Percentiles rank a stretch among this genome's conserved stretches.
phyloP scores from a whole-genome alignment of 371 early-diverging fungal species.

The Lichtheimia corymbifera region DNA sequence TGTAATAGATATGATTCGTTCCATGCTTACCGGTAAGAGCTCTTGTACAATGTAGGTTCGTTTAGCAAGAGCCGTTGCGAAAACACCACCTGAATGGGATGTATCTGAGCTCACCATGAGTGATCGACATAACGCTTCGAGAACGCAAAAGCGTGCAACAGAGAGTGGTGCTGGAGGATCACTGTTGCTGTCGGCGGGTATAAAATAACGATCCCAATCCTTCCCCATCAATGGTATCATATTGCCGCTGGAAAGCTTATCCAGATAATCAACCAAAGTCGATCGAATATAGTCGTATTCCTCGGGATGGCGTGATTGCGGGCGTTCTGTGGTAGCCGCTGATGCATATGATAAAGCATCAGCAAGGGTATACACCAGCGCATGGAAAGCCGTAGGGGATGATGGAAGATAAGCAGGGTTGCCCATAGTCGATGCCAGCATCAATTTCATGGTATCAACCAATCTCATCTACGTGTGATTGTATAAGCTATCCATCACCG shows the following conservation, averaged over 20 bases:
- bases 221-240: conserved; percentile 28
- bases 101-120: conserved; percentile 20
- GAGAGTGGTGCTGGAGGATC: conserved; percentile 6
- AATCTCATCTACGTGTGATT: conserved; percentile 29
- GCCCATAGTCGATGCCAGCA: conserved; percentile 25
- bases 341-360: conserved; percentile 30
- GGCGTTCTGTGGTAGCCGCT: conserved; percentile 6
- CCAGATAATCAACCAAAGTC: conserved; percentile 28
- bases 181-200: not conserved
- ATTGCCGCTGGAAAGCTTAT: conserved; percentile 28
- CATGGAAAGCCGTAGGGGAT: conserved; percentile 38
- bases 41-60: conserved; percentile 28
- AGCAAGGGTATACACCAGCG: conserved; percentile 43
- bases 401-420: conserved; percentile 39
- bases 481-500: not conserved
- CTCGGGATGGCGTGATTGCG: conserved; percentile 12
- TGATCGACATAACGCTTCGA: conserved; percentile 34
- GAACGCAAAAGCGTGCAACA: conserved; percentile 30
- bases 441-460: conserved; percentile 23
- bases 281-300: conserved; percentile 18
- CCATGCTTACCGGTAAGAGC: conserved; percentile 21
- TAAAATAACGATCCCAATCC: conserved; percentile 26
- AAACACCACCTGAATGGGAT: not conserved
- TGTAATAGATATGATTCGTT: not conserved
- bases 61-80: conserved; percentile 2